Evolutionary conservation across 202 grass and related monocot species (phyloP).

Genomic region (Hordeum pubiflorum): DNA sequence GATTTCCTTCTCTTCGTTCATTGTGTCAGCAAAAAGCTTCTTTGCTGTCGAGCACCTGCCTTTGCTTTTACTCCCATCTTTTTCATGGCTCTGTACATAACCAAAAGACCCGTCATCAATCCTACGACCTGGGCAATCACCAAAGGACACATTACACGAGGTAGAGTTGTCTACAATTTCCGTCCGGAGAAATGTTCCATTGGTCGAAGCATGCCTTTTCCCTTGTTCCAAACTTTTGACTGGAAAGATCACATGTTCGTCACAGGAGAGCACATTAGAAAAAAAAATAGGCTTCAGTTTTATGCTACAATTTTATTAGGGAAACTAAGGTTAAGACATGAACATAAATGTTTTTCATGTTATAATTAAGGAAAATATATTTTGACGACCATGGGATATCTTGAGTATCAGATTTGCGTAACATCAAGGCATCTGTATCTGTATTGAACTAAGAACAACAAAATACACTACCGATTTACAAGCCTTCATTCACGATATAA

Average conservation of each 20-base stretch:
- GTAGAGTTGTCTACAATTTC: constrained; percentile 30
- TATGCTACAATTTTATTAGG: not conserved
- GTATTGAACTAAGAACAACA: not conserved
- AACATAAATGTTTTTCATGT: not conserved
- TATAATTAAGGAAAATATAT: not conserved
- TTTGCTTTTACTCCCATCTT: constrained; percentile 46
- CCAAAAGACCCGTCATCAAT: constrained; percentile 38
- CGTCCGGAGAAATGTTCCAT: constrained; percentile 24
- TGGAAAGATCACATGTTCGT: constrained; percentile 32
- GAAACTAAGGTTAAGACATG: not conserved
- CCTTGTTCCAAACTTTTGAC: constrained; percentile 17
- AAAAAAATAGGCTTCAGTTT: constrained; percentile 16
- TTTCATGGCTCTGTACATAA: constrained; percentile 40
- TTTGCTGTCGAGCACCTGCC: constrained; percentile 48
- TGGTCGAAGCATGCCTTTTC: constrained; percentile 8
- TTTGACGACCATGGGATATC: not conserved
- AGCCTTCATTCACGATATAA: not conserved
- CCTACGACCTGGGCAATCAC: constrained; percentile 14
- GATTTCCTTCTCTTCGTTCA: constrained; percentile 26
- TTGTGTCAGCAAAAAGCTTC: constrained; percentile 69
- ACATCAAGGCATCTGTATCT: not conserved
- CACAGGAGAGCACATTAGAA: constrained; percentile 5
- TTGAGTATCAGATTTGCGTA: not conserved
- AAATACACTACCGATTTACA: not conserved
- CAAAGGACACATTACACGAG: constrained; percentile 12